Conservation (phyloP, 1,284 basidiomycete species). For the Ceratobasidium sp. region DNA sequence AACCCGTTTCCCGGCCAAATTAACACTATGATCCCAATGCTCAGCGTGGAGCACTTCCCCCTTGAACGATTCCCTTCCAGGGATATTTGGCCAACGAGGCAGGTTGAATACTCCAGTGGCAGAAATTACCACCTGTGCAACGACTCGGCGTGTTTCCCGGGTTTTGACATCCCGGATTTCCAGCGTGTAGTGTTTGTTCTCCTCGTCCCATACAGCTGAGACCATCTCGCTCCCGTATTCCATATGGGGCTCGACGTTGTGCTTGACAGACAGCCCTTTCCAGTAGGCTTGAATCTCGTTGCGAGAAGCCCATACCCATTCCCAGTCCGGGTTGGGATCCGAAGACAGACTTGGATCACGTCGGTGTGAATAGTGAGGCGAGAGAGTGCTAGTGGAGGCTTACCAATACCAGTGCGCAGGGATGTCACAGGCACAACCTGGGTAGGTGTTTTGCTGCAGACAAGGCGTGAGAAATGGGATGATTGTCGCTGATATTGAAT, state of each 20-base stretch:
- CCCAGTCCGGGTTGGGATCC: conserved; percentile 58
- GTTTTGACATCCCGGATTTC: conserved; percentile 8
- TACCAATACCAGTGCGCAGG: conserved; percentile 49
- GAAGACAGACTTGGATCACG: conserved; percentile 59
- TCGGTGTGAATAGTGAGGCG: conserved; percentile 66
- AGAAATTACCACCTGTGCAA: conserved; percentile 19
- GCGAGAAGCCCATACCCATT: conserved; percentile 4
- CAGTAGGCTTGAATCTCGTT: conserved; percentile 21
- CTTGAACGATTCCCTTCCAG: conserved; percentile 22
- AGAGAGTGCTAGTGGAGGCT: conserved; percentile 53
- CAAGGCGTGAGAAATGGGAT: background rate
- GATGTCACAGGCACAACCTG: conserved; percentile 42
- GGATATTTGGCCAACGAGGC: conserved; percentile 30
- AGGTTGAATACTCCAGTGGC: conserved; percentile 24
- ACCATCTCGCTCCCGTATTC: conserved; percentile 23
- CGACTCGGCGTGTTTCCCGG: background rate
- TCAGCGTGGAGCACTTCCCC: conserved; percentile 17
- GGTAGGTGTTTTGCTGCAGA: conserved; percentile 61
- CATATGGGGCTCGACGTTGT: conserved; percentile 18
- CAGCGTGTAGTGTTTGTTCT: conserved; percentile 19
- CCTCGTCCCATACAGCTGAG: conserved; percentile 29
- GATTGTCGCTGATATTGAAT: background rate
- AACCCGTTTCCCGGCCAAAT: conserved; percentile 13
- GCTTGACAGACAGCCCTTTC: conserved; percentile 6
- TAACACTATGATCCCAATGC: conserved; percentile 26